Conservation (phyloP, 768 basidiomycete species). For the Clitopilus hobsonii region DNA sequence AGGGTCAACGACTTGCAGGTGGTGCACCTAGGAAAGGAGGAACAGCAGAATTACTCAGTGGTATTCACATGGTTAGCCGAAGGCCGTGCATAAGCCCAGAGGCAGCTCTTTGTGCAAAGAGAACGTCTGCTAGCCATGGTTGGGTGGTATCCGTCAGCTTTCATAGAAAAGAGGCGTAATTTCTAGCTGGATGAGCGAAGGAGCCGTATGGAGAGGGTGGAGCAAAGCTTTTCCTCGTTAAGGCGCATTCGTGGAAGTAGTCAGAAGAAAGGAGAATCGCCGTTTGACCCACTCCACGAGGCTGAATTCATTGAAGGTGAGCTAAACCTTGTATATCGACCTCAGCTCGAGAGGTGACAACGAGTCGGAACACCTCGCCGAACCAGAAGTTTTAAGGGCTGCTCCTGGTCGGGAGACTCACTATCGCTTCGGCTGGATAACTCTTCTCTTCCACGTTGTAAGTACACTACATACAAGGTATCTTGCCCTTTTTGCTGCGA, state of each 20-base stretch:
- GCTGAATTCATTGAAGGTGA: too few relatives aligned
- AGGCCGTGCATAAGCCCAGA: neutral
- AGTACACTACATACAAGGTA: too few relatives aligned
- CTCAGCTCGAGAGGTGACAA: neutral
- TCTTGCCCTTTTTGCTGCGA: too few relatives aligned
- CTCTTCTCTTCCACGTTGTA: too few relatives aligned
- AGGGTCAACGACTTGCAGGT: neutral
- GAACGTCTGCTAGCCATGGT: neutral
- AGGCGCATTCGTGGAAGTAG: neutral
- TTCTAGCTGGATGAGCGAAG: too few relatives aligned
- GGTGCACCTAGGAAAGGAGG: neutral
- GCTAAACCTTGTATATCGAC: neutral
- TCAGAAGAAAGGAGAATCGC: neutral
- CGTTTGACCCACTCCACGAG: neutral
- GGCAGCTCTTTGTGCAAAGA: neutral
- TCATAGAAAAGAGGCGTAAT: too few relatives aligned
- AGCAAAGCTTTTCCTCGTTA: too few relatives aligned
- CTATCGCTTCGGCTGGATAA: neutral
- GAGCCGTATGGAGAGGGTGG: too few relatives aligned
- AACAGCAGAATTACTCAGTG: neutral
- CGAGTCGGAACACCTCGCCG: neutral
- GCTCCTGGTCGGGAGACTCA: neutral
- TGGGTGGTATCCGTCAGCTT: neutral
- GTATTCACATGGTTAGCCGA: neutral
- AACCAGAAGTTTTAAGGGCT: neutral